Conservation (phyloP, 2,329 filamentous ascomycete species). For the Talaromyces sp. region DNA sequence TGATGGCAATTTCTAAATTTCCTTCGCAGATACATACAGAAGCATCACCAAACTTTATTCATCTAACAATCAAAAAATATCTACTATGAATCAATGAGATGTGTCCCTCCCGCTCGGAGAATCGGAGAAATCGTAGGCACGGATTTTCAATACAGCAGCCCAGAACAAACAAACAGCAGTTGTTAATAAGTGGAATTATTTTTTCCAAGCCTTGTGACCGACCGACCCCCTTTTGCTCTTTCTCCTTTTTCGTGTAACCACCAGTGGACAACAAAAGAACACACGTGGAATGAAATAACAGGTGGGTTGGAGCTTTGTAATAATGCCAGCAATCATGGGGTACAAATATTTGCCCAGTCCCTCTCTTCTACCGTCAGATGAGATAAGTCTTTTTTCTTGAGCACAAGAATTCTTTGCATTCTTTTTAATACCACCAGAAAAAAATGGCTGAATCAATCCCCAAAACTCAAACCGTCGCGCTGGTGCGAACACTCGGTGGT, state of each 20-base stretch:
- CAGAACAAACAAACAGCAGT: no score
- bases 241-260: not conserved
- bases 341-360: not conserved
- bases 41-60: not conserved
- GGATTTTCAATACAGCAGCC: not conserved
- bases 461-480: slow-evolving; percentile 33
- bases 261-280: not conserved
- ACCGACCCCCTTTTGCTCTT: not conserved
- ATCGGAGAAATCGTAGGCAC: not conserved
- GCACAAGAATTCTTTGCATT: not conserved
- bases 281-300: not conserved
- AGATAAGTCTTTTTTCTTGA: not conserved
- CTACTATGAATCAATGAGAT: not conserved
- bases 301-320: not conserved
- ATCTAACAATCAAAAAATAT: not conserved
- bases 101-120: not conserved
- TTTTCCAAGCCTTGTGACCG: not conserved
- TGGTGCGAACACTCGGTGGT: slow-evolving; percentile 37
- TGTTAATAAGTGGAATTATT: not conserved
- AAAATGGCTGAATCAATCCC: slow-evolving; percentile 11
- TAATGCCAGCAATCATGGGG: not conserved
- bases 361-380: not conserved
- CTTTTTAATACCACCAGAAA: not conserved
- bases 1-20: no score
- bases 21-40: not conserved